phyloP scores from a whole-genome alignment of 805 yeast species.

The Yarrowia keelungensis region DNA sequence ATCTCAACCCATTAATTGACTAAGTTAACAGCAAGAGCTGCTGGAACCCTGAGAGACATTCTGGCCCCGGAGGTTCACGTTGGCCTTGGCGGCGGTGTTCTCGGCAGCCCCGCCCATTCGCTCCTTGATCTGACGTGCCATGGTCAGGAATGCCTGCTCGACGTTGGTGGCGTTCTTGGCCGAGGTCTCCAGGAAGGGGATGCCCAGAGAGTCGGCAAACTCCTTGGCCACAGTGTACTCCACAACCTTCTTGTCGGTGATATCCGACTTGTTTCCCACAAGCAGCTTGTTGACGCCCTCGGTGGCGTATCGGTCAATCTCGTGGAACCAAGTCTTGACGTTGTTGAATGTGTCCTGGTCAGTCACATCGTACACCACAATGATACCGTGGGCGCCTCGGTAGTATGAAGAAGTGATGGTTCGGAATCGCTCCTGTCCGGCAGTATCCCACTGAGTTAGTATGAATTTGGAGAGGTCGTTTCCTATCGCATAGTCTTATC shows the following conservation, averaged over 20 bases:
- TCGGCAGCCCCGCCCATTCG: slow-evolving; percentile 73
- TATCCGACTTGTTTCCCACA: slow-evolving; percentile 96
- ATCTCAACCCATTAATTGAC: slow-evolving; percentile 36
- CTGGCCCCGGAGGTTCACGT: slow-evolving; percentile 52
- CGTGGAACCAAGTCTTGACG: slow-evolving; percentile 98
- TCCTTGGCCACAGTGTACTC: slow-evolving; percentile 96
- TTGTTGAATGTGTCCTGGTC: slow-evolving; percentile 88
- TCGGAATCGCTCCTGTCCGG: slow-evolving; percentile 98
- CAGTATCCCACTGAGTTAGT: slow-evolving; percentile 82
- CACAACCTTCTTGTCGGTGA: slow-evolving; percentile 91
- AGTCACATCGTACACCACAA: slow-evolving; percentile 96
- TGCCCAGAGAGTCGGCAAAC: slow-evolving; percentile 93
- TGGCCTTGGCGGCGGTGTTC: slow-evolving; percentile 55
- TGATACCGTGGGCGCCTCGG: slow-evolving; percentile 98
- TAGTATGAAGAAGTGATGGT: slow-evolving; percentile 97
- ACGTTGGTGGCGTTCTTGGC: slow-evolving; percentile 96
- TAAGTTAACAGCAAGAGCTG: slow-evolving; percentile 52
- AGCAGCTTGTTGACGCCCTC: slow-evolving; percentile 95
- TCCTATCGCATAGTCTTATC: too few species aligned
- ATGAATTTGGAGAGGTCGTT: background rate
- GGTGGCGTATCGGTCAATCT: slow-evolving; percentile 97
- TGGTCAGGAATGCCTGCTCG: slow-evolving; percentile 97
- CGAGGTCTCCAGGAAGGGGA: slow-evolving; percentile 95
- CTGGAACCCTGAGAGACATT: slow-evolving; percentile 53
- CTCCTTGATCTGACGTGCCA: slow-evolving; percentile 98